Evolutionary conservation across 225 moss, liverwort and hornwort species (phyloP).

Genomic region (Physcomitrium patens): DNA sequence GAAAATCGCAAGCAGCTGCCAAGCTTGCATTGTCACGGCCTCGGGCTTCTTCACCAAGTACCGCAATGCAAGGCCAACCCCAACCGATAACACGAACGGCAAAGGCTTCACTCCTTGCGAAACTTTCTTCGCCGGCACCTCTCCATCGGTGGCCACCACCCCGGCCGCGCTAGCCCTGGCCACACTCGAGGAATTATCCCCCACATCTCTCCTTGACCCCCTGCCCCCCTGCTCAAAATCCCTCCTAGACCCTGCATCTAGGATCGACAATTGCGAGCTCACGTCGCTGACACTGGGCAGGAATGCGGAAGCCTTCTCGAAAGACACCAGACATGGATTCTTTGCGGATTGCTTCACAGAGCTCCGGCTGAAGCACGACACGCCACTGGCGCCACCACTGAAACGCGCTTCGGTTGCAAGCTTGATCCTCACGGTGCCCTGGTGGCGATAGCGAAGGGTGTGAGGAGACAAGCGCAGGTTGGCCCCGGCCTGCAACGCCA

Average conservation of each 20-base stretch:
- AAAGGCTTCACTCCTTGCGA: slow-evolving; percentile 84
- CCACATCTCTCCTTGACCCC: slow-evolving; percentile 16
- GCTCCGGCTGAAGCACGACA: no score
- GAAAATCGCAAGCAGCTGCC: slow-evolving; percentile 95
- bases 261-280: slow-evolving; percentile 32
- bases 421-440: neutral
- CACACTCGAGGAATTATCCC: slow-evolving; percentile 4
- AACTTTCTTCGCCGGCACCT: slow-evolving; percentile 17
- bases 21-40: slow-evolving; percentile 76
- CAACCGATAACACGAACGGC: slow-evolving; percentile 73
- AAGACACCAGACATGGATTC: no score
- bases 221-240: neutral
- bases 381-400: neutral
- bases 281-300: neutral
- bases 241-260: neutral
- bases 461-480: slow-evolving; percentile 47
- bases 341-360: no score
- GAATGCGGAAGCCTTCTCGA: no score
- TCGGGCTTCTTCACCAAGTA: slow-evolving; percentile 80
- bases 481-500: slow-evolving; percentile 60
- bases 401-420: slow-evolving; percentile 1
- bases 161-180: slow-evolving; percentile 29
- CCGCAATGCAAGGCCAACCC: slow-evolving; percentile 75
- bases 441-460: slow-evolving; percentile 31
- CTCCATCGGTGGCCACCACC: slow-evolving; percentile 17